phyloP scores from a whole-genome alignment of 2,329 filamentous ascomycete species.

The Aspergillus candidus region DNA sequence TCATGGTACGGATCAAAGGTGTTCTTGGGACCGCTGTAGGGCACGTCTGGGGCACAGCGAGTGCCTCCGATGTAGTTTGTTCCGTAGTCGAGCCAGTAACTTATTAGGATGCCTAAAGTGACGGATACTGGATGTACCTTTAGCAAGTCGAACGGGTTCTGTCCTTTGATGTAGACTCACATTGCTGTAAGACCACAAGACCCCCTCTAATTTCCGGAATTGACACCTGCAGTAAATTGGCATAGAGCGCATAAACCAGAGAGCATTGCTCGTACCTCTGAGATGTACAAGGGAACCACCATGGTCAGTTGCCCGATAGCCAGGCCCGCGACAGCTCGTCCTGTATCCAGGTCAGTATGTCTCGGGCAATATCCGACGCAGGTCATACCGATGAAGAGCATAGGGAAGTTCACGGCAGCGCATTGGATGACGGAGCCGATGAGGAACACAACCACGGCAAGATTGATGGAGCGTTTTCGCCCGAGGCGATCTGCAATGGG shows the following conservation, averaged over 20 bases:
- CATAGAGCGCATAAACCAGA: too few relatives aligned
- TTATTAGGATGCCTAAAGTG: slow-evolving; percentile 33
- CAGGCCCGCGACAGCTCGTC: slow-evolving; percentile 42
- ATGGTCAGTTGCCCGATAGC: slow-evolving; percentile 40
- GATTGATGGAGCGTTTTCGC: slow-evolving; percentile 46
- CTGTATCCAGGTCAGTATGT: slow-evolving; percentile 8
- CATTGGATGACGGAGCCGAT: slow-evolving; percentile 46
- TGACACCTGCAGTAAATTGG: slow-evolving; percentile 33
- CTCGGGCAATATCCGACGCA: slow-evolving; percentile 11
- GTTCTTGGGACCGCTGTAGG: slow-evolving; percentile 42
- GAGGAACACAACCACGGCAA: slow-evolving; percentile 49
- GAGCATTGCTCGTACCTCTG: slow-evolving; percentile 30
- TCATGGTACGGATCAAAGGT: slow-evolving; percentile 39
- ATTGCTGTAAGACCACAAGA: slow-evolving; percentile 35
- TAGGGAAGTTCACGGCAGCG: slow-evolving; percentile 35
- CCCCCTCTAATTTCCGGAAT: slow-evolving; percentile 34
- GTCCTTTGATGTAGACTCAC: slow-evolving; percentile 13
- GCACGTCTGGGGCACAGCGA: slow-evolving; percentile 44
- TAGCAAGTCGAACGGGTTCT: not conserved
- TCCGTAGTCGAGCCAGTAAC: slow-evolving; percentile 41
- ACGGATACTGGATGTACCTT: slow-evolving; percentile 34
- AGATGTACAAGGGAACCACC: slow-evolving; percentile 51
- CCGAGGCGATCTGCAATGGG: slow-evolving; percentile 48
- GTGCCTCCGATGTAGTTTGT: slow-evolving; percentile 41
- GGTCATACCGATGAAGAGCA: slow-evolving; percentile 41